Conservation (phyloP, 1,139 yeast genomes). For the Suhomyces anneliseae region DNA sequence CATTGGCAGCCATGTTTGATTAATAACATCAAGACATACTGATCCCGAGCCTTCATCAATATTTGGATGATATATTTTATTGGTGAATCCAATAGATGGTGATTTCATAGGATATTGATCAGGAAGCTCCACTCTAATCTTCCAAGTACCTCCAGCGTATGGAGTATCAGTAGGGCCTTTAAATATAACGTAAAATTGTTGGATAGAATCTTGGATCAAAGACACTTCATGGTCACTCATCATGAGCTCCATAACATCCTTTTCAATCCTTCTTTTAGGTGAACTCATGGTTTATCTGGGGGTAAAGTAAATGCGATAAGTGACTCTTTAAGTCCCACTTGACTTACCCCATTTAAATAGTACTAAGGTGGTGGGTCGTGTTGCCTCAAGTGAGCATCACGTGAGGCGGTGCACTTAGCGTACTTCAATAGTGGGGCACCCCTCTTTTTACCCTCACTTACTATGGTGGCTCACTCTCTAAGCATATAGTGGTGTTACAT, state of each 20-base stretch:
- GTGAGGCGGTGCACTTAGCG: too few species aligned
- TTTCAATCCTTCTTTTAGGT: conserved; percentile 87
- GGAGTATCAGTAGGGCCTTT: conserved; percentile 89
- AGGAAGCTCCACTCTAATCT: conserved; percentile 89
- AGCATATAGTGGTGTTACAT: too few species aligned
- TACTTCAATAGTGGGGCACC: too few species aligned
- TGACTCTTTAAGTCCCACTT: neutral
- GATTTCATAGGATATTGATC: conserved; percentile 95
- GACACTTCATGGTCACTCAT: conserved; percentile 94
- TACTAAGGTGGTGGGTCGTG: too few species aligned
- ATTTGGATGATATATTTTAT: conserved; percentile 92
- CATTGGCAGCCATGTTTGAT: conserved; percentile 99
- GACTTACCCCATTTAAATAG: too few species aligned
- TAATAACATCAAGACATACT: conserved; percentile 93
- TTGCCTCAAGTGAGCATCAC: too few species aligned
- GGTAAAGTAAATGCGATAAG: neutral
- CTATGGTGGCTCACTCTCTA: too few species aligned
- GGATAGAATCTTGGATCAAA: conserved; percentile 83
- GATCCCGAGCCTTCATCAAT: conserved; percentile 89
- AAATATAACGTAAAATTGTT: conserved; percentile 84
- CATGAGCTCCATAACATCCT: conserved; percentile 95
- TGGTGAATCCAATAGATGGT: conserved; percentile 92
- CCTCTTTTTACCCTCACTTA: too few species aligned
- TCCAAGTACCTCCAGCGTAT: conserved; percentile 90
- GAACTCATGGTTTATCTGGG: conserved; percentile 46